A percentile compares a stretch with the other conserved stretches of the same genome.
Conservation (phyloP, 2,329 filamentous ascomycete genomes). For the Ascochyta rabiei region DNA sequence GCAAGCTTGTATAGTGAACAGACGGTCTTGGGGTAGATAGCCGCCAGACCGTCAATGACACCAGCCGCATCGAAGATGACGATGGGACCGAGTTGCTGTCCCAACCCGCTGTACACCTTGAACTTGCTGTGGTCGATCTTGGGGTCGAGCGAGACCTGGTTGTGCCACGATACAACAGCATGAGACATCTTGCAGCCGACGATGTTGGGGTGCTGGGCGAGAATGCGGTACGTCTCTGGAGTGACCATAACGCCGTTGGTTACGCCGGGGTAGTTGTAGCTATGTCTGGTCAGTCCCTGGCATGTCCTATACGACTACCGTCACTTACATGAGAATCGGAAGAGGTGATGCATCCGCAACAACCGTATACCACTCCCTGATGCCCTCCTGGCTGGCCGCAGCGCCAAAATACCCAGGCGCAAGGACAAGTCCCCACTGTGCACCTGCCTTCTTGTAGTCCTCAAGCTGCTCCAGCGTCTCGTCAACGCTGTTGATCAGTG, state of each 20-base stretch:
- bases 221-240: conserved; percentile 63
- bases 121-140: conserved; percentile 65
- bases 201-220: conserved; percentile 69
- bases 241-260: conserved; percentile 68
- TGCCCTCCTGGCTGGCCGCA: conserved; percentile 62
- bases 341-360: conserved; percentile 67
- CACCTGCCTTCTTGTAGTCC: conserved; percentile 62
- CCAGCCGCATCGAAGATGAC: conserved; percentile 68
- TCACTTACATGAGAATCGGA: conserved; percentile 64
- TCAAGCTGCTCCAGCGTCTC: conserved; percentile 65
- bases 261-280: conserved; percentile 70
- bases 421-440: conserved; percentile 67
- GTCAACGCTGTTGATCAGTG: conserved; percentile 65
- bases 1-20: conserved; percentile 62
- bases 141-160: conserved; percentile 65
- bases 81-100: conserved; percentile 68
- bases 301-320: background rate
- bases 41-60: conserved; percentile 70
- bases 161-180: conserved; percentile 68
- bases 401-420: conserved; percentile 70
- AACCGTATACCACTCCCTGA: conserved; percentile 65
- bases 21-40: conserved; percentile 68
- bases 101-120: conserved; percentile 67
- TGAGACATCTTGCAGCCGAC: conserved; percentile 74
- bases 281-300: conserved; percentile 35